Conservation (phyloP, 2,329 filamentous ascomycete genomes). For the Colletotrichum brevisporum region DNA sequence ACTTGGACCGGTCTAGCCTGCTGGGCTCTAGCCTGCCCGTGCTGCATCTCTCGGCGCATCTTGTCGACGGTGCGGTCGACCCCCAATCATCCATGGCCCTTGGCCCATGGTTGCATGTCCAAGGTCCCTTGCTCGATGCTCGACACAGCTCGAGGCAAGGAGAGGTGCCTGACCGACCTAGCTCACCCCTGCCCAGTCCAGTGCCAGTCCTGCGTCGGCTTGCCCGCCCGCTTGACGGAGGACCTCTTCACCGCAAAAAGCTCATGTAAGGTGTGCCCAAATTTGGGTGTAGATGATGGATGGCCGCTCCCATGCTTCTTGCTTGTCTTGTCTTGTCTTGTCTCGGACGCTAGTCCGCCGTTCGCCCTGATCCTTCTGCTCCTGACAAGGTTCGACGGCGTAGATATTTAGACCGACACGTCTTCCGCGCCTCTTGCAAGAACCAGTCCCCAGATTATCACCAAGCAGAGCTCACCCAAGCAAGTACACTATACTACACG, state of each 20-base stretch:
- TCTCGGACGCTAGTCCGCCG: constrained; percentile 27
- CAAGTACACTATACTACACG: background rate
- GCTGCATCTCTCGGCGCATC: constrained; percentile 41
- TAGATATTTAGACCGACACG: constrained; percentile 37
- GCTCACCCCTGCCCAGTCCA: background rate
- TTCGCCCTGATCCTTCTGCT: constrained; percentile 8
- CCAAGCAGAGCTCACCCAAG: constrained; percentile 15
- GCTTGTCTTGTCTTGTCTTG: constrained; percentile 26
- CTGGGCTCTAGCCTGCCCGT: constrained; percentile 36
- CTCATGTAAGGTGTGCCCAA: constrained; percentile 7
- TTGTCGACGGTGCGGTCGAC: constrained; percentile 29
- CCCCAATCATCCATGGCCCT: background rate
- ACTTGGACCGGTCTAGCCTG: constrained; percentile 38
- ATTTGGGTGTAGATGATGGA: constrained; percentile 8
- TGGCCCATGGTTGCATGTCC: background rate
- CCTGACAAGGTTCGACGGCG: constrained; percentile 27
- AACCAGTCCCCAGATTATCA: constrained; percentile 3
- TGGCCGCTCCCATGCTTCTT: constrained; percentile 36
- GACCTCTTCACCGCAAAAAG: constrained; percentile 35
- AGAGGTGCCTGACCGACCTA: too few species aligned
- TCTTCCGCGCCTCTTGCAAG: constrained; percentile 6
- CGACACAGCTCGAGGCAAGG: background rate
- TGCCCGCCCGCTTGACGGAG: constrained; percentile 32
- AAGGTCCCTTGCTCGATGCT: constrained; percentile 32
- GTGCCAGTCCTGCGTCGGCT: background rate